Evolutionary conservation across 1,139 yeast genomes (phyloP), one percentile per base, ranked within the genome.

Genomic region (Saccharomyces hybrid): DNA sequence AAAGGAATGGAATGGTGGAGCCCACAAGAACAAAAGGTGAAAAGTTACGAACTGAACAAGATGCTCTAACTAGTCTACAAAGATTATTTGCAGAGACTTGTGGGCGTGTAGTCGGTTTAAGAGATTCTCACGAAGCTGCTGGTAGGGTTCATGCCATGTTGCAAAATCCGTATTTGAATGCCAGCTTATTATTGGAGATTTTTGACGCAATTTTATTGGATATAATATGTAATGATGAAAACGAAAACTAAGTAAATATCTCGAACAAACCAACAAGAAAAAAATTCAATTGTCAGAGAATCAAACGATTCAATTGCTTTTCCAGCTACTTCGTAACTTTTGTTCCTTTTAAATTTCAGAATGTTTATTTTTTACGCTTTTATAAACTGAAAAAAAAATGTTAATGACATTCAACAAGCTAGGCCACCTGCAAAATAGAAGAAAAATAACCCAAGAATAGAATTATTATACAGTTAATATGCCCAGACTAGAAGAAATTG

Each of bases 401-500:
- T 38, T 38, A 14, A 38, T 38, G 8, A 16, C 14, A 16, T 38
- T 38, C 42, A 38, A 38, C 42, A 14, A 38, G n/a, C 42, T 16
- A 38, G 13, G 5, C 13, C 14, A 9, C 11, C 23, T 19, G 23
- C 23, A 14, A 16, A 11, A 11, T 14, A 38, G 8, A 8, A 16
- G 9, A 38, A 38, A 16, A 38, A 14, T 38, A 38, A 16, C 11
- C 13, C 13, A 14, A 14, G 11, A 16, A 14, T 14, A 16, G 23
- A 38, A 14, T 14, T 16, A 38, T 38, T 14, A 38, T 38, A 38
- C 8, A 38, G 23, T 8, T 11, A 16, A 2, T 14, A 84, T 84
- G 84, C 96, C 96, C 19, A 78, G 78, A 50, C 73, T 90, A 57
- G 97, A 90, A 72, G 96, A 89, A 67, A 83, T 90, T 61, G 84